phyloP scores from a whole-genome alignment of 2,329 filamentous ascomycete species.

The Fusarium clavum region DNA sequence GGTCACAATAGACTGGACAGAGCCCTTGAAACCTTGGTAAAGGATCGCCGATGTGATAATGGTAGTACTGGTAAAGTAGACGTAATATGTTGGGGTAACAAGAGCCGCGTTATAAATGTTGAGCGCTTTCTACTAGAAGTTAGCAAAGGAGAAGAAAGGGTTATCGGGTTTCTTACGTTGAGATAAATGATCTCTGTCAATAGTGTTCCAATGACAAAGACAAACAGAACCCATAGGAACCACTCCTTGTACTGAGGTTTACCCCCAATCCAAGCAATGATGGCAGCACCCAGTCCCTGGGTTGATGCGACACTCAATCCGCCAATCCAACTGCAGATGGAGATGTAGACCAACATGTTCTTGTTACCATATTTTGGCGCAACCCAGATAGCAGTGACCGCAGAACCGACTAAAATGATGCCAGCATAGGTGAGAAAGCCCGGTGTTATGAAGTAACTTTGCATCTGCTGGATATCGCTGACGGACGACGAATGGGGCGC shows the following conservation, averaged over 20 bases:
- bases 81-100: conserved; percentile 98
- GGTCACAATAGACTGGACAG: conserved; percentile 81
- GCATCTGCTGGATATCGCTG: conserved; percentile 90
- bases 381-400: conserved; percentile 80
- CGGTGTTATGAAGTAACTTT: conserved; percentile 84
- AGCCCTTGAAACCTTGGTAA: conserved; percentile 94
- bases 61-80: conserved; percentile 96
- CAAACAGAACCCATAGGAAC: conserved; percentile 92
- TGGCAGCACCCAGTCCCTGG: conserved; percentile 90
- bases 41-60: conserved; percentile 94
- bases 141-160: conserved; percentile 44
- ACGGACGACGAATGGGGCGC: conserved; percentile 89
- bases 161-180: conserved; percentile 74
- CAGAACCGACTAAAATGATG: conserved; percentile 79
- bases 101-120: conserved; percentile 97
- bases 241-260: conserved; percentile 94
- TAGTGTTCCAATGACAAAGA: conserved; percentile 90
- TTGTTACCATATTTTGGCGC: conserved; percentile 93
- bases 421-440: conserved; percentile 89
- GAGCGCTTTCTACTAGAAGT: conserved; percentile 84
- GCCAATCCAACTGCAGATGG: conserved; percentile 94
- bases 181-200: conserved; percentile 94
- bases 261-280: conserved; percentile 86
- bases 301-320: conserved; percentile 95
- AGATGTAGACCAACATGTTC: conserved; percentile 97